Conservation (phyloP, 805 yeast species). For the Starmerella bombi region DNA sequence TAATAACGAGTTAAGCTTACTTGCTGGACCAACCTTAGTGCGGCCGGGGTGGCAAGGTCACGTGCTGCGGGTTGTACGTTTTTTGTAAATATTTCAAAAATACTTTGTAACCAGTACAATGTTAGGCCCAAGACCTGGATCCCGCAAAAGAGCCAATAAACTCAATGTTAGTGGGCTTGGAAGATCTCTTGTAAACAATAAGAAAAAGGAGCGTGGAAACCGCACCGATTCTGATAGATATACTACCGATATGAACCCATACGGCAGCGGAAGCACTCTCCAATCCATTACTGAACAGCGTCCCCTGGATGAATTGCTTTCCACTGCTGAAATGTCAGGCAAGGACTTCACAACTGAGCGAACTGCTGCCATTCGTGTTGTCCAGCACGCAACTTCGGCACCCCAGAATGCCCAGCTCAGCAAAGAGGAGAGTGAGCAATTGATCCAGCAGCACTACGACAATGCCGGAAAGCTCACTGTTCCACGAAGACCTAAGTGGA, state of each 20-base stretch:
- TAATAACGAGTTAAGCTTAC: too few relatives aligned
- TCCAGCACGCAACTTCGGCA: conserved; percentile 36
- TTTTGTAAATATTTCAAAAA: not conserved
- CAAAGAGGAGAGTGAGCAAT: conserved; percentile 48
- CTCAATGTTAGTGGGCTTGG: conserved; percentile 71
- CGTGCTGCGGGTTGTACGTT: not conserved
- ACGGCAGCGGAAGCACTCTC: conserved; percentile 58
- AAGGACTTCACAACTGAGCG: conserved; percentile 92
- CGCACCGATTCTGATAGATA: conserved; percentile 76
- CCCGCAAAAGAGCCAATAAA: conserved; percentile 47
- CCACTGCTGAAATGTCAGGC: conserved; percentile 90
- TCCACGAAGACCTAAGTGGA: conserved; percentile 91
- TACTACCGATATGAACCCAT: conserved; percentile 58
- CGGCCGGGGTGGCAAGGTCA: not conserved
- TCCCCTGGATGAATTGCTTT: conserved; percentile 84
- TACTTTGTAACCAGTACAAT: not conserved
- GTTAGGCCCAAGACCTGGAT: conserved; percentile 84
- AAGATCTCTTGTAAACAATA: conserved; percentile 61
- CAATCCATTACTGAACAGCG: conserved; percentile 91
- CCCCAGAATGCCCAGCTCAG: conserved; percentile 41
- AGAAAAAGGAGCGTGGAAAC: conserved; percentile 38
- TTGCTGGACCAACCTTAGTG: too few relatives aligned
- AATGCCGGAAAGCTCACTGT: conserved; percentile 51
- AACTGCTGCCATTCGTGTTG: conserved; percentile 67
- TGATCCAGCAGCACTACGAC: conserved; percentile 46